phyloP scores from a whole-genome alignment of 768 basidiomycete species.

The Kwoniella pini region DNA sequence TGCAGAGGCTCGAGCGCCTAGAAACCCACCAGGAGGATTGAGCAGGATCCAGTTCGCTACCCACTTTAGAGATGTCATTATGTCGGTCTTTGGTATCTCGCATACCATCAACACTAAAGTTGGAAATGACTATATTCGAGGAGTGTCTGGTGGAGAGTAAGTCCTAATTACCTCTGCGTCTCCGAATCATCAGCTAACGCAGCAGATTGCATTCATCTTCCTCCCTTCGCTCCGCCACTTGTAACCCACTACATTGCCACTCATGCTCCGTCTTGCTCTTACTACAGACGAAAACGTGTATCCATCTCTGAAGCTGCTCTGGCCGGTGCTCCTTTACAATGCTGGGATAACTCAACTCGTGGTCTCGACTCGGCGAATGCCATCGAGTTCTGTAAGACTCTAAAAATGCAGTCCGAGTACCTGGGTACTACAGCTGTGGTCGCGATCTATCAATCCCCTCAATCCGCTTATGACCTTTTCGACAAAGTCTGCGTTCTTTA shows the following conservation, averaged over 20 bases:
- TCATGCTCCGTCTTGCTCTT: too few species aligned
- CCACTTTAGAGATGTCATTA: constrained; percentile 60
- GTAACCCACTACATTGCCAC: too few species aligned
- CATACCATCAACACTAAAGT: constrained; percentile 72
- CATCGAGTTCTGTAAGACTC: constrained; percentile 59
- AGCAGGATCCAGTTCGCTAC: constrained; percentile 54
- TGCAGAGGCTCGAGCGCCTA: constrained; percentile 50
- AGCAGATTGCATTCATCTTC: too few species aligned
- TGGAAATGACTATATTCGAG: constrained; percentile 71
- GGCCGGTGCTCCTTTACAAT: constrained; percentile 64
- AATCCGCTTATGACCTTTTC: constrained; percentile 58
- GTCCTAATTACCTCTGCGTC: constrained; percentile 9
- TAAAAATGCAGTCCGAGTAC: constrained; percentile 58
- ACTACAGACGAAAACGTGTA: constrained; percentile 65
- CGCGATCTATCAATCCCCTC: constrained; percentile 59
- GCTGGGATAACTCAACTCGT: constrained; percentile 67
- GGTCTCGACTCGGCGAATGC: constrained; percentile 57
- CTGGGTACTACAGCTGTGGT: constrained; percentile 57
- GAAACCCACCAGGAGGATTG: constrained; percentile 53
- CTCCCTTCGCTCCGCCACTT: too few species aligned
- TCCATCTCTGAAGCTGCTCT: constrained; percentile 80
- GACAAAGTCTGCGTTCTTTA: constrained; percentile 60
- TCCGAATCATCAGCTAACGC: background rate
- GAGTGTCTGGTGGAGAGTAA: constrained; percentile 58
- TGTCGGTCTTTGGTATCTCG: constrained; percentile 72